Base-by-base conservation (phyloP, 345 rosid species). In the Citrus cavaleriei region DNA sequence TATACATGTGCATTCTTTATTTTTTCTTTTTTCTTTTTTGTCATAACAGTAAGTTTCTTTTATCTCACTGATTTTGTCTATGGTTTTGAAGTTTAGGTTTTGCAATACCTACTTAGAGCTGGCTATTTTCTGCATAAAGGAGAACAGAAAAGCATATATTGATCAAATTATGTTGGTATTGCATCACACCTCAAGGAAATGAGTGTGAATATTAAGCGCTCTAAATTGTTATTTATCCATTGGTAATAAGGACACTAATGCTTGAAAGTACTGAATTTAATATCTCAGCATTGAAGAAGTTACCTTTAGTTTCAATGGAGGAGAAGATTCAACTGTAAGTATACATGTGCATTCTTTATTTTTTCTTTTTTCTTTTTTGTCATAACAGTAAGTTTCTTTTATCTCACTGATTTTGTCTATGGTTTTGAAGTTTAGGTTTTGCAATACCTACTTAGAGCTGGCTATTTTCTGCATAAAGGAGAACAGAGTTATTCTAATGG, bases 401-500 rank as follows among this genome's bases (percentile, higher is more conserved):
- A 34, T 86, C 72, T 81, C 65, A 35, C 46, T 63, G 65, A 64
- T 70, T 35, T 27, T 72, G 66, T 77, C 72, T 22, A 24, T 35
- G 63, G 65, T 49, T 77, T 83, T 84, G 77, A 68, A 87, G 73
- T 37, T 37, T 37, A 37, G 40, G 99, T 94, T 80, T 87, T 96
- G 80, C 83, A 94, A 65, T 97, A 96, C 76, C 92, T 96, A 81
- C 93, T 96, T 57, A 91, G 99, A 83, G 98, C 99, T n/a, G 99
- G 97, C 74, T 91, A 88, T 67, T 89, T 80, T 89, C 84, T 93
- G 87, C 91, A 91, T 84, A 87, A 87, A 84, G 84, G 74, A 30
- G 94, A 90, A 55, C 80, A 81, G 46, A 86, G 81, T 79, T 89
- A 85, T 81, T 78, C 89, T 38, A 93, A 94, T 80, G 95, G 93